Base-by-base conservation (phyloP, 1,284 basidiomycete genomes). In the Porodaedalea pini region DNA sequence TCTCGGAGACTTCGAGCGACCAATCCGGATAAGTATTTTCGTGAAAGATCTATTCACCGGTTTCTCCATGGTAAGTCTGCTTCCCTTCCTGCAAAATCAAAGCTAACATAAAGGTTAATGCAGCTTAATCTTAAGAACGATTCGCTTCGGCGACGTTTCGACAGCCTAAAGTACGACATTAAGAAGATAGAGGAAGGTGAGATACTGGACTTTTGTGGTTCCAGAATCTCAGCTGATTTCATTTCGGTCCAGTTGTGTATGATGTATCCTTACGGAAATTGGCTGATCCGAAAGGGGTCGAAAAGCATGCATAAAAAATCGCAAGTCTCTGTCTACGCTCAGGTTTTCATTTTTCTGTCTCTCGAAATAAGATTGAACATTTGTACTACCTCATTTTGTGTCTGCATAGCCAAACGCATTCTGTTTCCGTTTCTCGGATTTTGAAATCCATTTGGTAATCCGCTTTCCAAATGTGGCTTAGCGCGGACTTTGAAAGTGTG, bases 111-210 rank as follows among this genome's bases (percentile, higher is more conserved):
- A 6, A 11, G 43, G 15, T 29, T 31, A 5, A 11, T 60, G 5
- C 65, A 92, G 86, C 76, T 94, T n/a, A 94, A 93, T 67, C 75
- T 94, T n/a, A 94, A 92, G 67, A 94, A 94, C 62, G 91, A 93
- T 66, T 70, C 75, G 0, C 74, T 94, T 3, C 83, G 91, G 8
- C 81, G 89, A 59, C 74, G 90, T 52, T 94, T 90, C 66, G 91
- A 91, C 65, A 83, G 86, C 63, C 72, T 92, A 23, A 92, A 92
- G 68, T 94, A 93, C 64, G 91, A 93, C 67, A 81, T 94, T 63
- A 93, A 93, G 72, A 91, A 91, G 65, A 88, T 93, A 21, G 91
- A 94, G 74, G 92, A 93, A 83, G 90, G 91, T 83, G 55, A 60
- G 75, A 64, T 13, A 21, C 25, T 47, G 10, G 15, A 4, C n/a